phyloP scores from a whole-genome alignment of 225 moss, liverwort and hornwort genomes.

The Takakia lepidozioides region DNA sequence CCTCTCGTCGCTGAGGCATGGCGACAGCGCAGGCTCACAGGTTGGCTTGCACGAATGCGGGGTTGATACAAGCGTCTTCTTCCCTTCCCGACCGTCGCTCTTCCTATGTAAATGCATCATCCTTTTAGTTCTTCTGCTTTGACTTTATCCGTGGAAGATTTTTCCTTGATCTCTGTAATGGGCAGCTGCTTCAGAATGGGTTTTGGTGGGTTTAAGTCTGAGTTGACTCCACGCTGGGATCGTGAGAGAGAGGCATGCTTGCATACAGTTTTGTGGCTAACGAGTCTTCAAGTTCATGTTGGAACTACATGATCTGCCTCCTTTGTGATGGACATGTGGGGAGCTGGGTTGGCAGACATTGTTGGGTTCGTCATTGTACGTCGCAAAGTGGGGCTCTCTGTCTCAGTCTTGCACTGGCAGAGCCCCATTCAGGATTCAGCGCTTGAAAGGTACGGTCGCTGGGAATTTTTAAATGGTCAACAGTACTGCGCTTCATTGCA shows the following conservation, averaged over 20 bases:
- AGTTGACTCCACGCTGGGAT: too few relatives aligned
- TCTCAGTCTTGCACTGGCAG: slow-evolving; percentile 20
- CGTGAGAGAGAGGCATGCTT: too few relatives aligned
- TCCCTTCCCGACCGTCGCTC: slow-evolving; percentile 19
- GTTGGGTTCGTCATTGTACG: slow-evolving; percentile 23
- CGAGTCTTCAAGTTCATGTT: too few relatives aligned
- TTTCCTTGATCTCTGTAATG: neutral
- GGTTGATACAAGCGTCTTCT: slow-evolving; percentile 9
- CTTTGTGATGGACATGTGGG: slow-evolving; percentile 11
- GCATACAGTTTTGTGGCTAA: too few relatives aligned
- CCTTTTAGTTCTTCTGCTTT: neutral
- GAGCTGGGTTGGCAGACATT: slow-evolving; percentile 22
- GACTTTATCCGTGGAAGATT: neutral
- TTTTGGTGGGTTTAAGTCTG: too few relatives aligned
- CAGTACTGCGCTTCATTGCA: too few relatives aligned
- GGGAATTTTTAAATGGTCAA: too few relatives aligned
- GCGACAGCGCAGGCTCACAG: slow-evolving; percentile 15
- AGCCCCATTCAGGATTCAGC: slow-evolving; percentile 9
- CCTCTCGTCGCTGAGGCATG: too few relatives aligned
- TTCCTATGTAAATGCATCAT: slow-evolving; percentile 18
- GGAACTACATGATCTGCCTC: too few relatives aligned
- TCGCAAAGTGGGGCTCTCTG: slow-evolving; percentile 30
- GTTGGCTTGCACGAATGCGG: slow-evolving; percentile 10
- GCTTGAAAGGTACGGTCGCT: slow-evolving; percentile 13
- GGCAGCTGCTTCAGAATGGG: neutral